Conservation (phyloP, 768 basidiomycete genomes). For the Naematelia aurantialba region DNA sequence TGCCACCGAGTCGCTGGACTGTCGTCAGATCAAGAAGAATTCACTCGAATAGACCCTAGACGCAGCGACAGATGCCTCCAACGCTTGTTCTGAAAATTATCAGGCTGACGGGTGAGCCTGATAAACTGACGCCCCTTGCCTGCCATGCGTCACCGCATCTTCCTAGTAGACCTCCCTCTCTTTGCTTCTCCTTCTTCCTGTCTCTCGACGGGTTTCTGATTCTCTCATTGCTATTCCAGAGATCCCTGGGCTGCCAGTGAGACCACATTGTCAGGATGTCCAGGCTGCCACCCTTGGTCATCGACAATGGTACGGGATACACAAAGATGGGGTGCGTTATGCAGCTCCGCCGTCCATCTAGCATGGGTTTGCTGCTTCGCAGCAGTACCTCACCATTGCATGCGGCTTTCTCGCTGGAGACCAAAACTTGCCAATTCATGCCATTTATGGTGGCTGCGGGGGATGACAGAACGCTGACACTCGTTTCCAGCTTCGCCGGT, state of each 20-base stretch:
- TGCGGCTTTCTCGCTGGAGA: too few relatives aligned
- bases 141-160: neutral
- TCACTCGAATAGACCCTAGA: too few relatives aligned
- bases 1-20: too few relatives aligned
- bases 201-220: neutral
- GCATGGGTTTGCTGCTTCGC: neutral
- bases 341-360: neutral
- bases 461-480: conserved; percentile 8
- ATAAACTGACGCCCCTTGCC: neutral
- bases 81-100: too few relatives aligned
- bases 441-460: neutral
- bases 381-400: neutral
- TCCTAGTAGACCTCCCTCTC: too few relatives aligned
- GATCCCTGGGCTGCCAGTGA: too few relatives aligned
- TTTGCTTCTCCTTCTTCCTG: neutral
- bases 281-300: conserved; percentile 85
- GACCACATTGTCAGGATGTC: conserved; percentile 60
- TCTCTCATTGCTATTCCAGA: neutral
- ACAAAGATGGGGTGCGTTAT: conserved; percentile 86
- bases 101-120: neutral
- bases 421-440: too few relatives aligned
- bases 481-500: conserved; percentile 77
- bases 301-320: conserved; percentile 95
- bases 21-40: too few relatives aligned
- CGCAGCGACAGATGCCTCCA: too few relatives aligned